Base-by-base conservation (phyloP, 2,329 filamentous ascomycete species). In the Phoma sp. region DNA sequence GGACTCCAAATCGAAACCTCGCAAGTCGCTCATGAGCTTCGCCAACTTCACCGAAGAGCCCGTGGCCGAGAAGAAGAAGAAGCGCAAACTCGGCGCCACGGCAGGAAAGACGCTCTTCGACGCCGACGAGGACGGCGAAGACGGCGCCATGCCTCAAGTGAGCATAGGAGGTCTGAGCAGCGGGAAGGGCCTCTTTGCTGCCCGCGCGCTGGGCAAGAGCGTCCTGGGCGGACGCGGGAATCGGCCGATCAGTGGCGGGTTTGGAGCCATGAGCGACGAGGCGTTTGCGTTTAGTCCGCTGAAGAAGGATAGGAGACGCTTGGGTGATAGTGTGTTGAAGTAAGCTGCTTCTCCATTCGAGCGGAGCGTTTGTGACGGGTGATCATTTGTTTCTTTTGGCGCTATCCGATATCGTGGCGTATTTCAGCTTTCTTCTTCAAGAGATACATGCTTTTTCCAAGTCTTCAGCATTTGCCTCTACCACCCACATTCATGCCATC, bases 101-200 rank as follows among this genome's bases (percentile, higher is more conserved):
- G 57, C 83, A 42, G 85, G 86, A 59, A 81, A 78, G 62, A 89
- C 86, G 3, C 70, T 95, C 5, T 91, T 93, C 63, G 87, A 89
- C 54, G 48, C 56, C 7, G 65, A 66, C 4, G 53, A 57, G 13
- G 65, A 65, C 7, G 73, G 69, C 11, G 66, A 61, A 23, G 73
- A 75, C n/a, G 70, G 67, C 24, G 46, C 60, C 41, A 65, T 68
- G 10, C 50, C 60, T n/a, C 75, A 74, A 50, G 68, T 73, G 27
- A 9, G 27, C 10, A 7, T n/a, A 13, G 68, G 69, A 5, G 65
- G 38, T 4, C n/a, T 52, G 4, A 37, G 47, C 9, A 61, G 66
- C 22, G 69, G 71, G 13, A 74, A 72, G 42, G 72, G 74, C 0
- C 49, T 77, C 4, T 75, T 76, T 49, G 73, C 72, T 14, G 70